These are phyloP conservation scores for Colletotrichum viniferum DNA, from an alignment of 2,329 filamentous ascomycete genomes.

Conservation along the genomic window DNA sequence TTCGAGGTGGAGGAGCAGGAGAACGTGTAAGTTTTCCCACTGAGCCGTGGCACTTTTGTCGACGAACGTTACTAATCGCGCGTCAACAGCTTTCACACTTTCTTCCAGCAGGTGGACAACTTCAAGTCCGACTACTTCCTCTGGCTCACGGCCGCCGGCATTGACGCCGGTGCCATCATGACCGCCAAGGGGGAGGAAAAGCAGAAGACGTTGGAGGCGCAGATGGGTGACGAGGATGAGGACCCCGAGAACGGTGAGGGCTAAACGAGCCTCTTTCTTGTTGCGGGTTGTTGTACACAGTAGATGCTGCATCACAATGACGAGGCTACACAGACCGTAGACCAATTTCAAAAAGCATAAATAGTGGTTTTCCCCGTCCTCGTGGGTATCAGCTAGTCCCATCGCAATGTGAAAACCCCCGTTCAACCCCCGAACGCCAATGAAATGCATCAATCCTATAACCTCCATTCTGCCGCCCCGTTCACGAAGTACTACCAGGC, in stretches of 20 bases:
- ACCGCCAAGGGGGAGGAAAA: slow-evolving; percentile 45
- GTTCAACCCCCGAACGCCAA: neutral
- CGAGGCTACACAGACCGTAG: neutral
- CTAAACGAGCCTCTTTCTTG: slow-evolving; percentile 19
- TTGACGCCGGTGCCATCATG: slow-evolving; percentile 61
- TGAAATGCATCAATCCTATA: neutral
- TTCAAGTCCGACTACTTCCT: slow-evolving; percentile 75
- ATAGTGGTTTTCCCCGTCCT: neutral
- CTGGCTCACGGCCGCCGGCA: slow-evolving; percentile 73
- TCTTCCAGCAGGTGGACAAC: slow-evolving; percentile 81
- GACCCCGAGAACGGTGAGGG: slow-evolving; percentile 53
- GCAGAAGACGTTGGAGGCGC: slow-evolving; percentile 35
- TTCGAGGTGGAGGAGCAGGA: slow-evolving; percentile 88
- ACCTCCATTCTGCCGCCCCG: too few relatives aligned
- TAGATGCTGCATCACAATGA: neutral
- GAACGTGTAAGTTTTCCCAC: slow-evolving; percentile 70
- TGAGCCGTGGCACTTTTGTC: neutral
- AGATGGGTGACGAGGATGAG: slow-evolving; percentile 48
- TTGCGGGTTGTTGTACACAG: neutral
- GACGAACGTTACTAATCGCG: slow-evolving; percentile 15
- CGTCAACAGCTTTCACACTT: slow-evolving; percentile 68
- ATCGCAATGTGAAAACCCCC: neutral
- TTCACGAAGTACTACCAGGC: neutral
- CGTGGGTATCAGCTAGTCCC: slow-evolving; percentile 5
- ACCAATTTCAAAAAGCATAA: neutral